phyloP scores from a whole-genome alignment of 75 land plant genomes.

The Pinus albicaulis region DNA sequence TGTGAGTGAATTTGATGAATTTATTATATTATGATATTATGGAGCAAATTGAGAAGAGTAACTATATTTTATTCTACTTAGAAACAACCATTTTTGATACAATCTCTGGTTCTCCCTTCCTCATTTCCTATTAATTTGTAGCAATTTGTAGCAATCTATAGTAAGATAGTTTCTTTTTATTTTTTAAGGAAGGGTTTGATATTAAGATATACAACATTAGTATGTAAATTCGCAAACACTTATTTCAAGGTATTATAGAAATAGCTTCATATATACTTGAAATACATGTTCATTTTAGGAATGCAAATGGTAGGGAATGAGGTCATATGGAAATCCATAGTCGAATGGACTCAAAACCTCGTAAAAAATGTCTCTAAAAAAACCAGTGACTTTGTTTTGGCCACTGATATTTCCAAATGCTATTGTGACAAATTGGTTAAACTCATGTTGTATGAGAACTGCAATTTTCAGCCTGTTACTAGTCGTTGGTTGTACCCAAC shows the following conservation, averaged over 20 bases:
- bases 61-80: too few relatives aligned
- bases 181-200: too few relatives aligned
- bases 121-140: too few relatives aligned
- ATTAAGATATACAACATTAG: too few relatives aligned
- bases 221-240: too few relatives aligned
- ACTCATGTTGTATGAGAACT: constrained; percentile 32
- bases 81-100: too few relatives aligned
- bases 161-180: too few relatives aligned
- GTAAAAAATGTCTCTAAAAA: constrained; percentile 34
- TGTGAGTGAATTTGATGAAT: too few relatives aligned
- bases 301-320: constrained; percentile 36
- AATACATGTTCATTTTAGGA: constrained; percentile 1
- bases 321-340: constrained; percentile 26
- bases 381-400: constrained; percentile 12
- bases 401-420: background rate
- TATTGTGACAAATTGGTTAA: constrained; percentile 20
- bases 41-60: too few relatives aligned
- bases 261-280: constrained; percentile 10
- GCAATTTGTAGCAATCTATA: too few relatives aligned
- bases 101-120: too few relatives aligned
- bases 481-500: constrained; percentile 30
- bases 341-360: constrained; percentile 18
- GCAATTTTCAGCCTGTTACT: constrained; percentile 24
- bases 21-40: too few relatives aligned
- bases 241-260: background rate